Percentiles rank a stretch among this genome's conserved stretches.
These are phyloP conservation scores for Fistulinella staudtii DNA, from an alignment of 1,284 basidiomycete species.

Conservation along the genomic window DNA sequence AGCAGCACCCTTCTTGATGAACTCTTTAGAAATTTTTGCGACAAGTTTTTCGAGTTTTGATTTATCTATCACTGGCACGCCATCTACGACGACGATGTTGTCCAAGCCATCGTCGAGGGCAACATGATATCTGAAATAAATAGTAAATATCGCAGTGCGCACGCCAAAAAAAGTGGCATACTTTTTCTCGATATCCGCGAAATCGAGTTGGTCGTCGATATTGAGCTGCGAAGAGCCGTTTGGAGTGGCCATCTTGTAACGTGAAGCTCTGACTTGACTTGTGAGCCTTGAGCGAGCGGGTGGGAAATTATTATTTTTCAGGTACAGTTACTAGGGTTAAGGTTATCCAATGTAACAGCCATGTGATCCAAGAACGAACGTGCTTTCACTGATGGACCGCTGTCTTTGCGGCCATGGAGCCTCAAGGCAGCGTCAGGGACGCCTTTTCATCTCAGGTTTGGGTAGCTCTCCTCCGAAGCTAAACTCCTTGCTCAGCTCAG, in stretches of 20 bases:
- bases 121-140: slow-evolving; percentile 68
- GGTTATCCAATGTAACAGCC: neutral
- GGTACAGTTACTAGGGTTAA: slow-evolving; percentile 2
- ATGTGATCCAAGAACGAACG: slow-evolving; percentile 3
- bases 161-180: slow-evolving; percentile 36
- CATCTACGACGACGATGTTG: slow-evolving; percentile 84
- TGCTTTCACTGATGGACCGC: neutral
- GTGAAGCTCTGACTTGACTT: neutral
- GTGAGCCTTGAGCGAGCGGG: too few species aligned
- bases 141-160: slow-evolving; percentile 12
- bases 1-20: slow-evolving; percentile 72
- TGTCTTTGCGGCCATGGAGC: neutral
- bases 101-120: slow-evolving; percentile 81
- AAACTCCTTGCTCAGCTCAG: neutral
- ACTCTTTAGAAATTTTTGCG: slow-evolving; percentile 77
- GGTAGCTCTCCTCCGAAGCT: slow-evolving; percentile 7
- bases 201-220: slow-evolving; percentile 79
- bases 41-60: slow-evolving; percentile 76
- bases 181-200: slow-evolving; percentile 92
- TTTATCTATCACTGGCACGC: slow-evolving; percentile 82
- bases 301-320: neutral
- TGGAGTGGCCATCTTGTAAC: slow-evolving; percentile 23
- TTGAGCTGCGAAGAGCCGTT: slow-evolving; percentile 32
- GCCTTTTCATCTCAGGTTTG: slow-evolving; percentile 4
- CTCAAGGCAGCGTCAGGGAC: neutral